Evolutionary conservation across 2,329 filamentous ascomycete genomes (phyloP), one percentile per base, ranked within the genome.

Genomic region (Didymella pinodella): DNA sequence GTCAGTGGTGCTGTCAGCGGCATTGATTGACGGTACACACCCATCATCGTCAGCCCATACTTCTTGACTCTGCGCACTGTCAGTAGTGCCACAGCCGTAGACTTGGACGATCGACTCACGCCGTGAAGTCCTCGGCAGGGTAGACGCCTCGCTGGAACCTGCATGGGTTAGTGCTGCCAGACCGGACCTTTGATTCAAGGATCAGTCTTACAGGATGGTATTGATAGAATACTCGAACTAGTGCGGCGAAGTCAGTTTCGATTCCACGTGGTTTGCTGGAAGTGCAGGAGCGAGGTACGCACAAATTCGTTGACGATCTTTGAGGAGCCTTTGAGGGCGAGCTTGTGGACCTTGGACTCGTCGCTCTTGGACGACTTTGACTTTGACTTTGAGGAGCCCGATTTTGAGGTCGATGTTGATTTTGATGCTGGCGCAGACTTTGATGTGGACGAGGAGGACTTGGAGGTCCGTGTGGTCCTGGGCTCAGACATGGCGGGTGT

Each of bases 221-320:
- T 99, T 95, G 75, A 98, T 97, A 1, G 92, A 97, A 79, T 97
- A 99, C 83, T 99, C 93, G 75, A 99, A 99, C 87, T 91, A 70
- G 7, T 46, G 40, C 40, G 26, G 40, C n/a, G 11, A 28, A 22
- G 47, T 75, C 49, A 68, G 65, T 51, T 52, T 43, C 32, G 18
- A 32, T 32, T 32, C 38, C 18, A 18, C 18, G 18, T 44, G 22
- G 6, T 26, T 10, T 26, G 41, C 28, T 16, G 29, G 7, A 5
- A 18, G 29, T 2, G 34, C n/a, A 34, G n/a, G 29, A 18, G 16
- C 14, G 29, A 40, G 20, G 25, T 32, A 85, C 90, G 77, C 82
- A 96, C 93, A 78, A 99, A 99, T 82, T 99, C 95, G 44, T 94
- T 91, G 57, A 98, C 93, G 36, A 96, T 86, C 79, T 94, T 96